Evolutionary conservation across 257 asterid genomes (phyloP).

Genomic region (Rauvolfia tetraphylla): DNA sequence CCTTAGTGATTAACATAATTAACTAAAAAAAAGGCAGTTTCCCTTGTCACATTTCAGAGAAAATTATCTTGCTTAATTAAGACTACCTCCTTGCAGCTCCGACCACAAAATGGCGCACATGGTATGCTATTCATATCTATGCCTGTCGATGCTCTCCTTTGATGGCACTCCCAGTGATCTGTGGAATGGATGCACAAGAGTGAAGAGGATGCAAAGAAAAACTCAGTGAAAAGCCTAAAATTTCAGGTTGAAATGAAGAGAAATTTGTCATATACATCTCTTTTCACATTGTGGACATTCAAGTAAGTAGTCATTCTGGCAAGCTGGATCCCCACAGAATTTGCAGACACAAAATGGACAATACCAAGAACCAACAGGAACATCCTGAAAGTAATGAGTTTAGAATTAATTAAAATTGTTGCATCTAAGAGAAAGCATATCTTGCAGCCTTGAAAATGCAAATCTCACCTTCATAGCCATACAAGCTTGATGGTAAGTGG

Average conservation of each 20-base stretch:
- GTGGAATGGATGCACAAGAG: neutral
- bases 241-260: neutral
- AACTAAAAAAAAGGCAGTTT: neutral
- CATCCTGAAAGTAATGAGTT: slow-evolving; percentile 25
- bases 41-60: neutral
- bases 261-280: slow-evolving; percentile 27
- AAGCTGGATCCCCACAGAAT: slow-evolving; percentile 30
- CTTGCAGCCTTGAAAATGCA: neutral
- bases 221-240: neutral
- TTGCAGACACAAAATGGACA: slow-evolving; percentile 42
- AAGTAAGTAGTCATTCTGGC: slow-evolving; percentile 18
- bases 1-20: neutral
- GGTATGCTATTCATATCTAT: slow-evolving; percentile 41
- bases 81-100: slow-evolving; percentile 47
- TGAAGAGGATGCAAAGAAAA: neutral
- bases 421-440: neutral
- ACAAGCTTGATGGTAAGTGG: slow-evolving; percentile 54
- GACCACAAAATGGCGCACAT: slow-evolving; percentile 37
- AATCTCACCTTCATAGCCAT: slow-evolving; percentile 34
- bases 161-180: slow-evolving; percentile 65
- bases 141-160: slow-evolving; percentile 11
- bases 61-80: neutral
- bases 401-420: neutral
- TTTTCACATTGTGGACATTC: slow-evolving; percentile 53
- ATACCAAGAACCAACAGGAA: slow-evolving; percentile 36